A percentile compares a stretch with the other conserved stretches of the same genome.
Conservation (phyloP, 148 eudicot genomes). For the Amaranthus palmeri region DNA sequence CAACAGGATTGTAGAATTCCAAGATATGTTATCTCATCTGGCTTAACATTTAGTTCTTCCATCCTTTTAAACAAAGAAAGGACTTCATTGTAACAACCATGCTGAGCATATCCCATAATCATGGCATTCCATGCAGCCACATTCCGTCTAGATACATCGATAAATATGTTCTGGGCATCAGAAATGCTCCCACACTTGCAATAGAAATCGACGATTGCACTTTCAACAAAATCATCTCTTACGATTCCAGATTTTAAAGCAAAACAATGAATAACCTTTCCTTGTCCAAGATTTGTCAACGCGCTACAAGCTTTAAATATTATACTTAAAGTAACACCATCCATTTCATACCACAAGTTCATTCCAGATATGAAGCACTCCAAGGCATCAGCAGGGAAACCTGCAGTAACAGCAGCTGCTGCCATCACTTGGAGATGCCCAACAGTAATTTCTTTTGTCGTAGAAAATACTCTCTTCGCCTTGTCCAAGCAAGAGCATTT, state of each 20-base stretch:
- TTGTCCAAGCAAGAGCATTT: conserved; percentile 48
- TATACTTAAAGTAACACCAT: conserved; percentile 35
- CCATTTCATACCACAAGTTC: conserved; percentile 32
- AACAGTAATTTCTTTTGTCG: conserved; percentile 24
- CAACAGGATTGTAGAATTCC: conserved; percentile 59
- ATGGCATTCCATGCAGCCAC: conserved; percentile 63
- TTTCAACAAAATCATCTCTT: conserved; percentile 43
- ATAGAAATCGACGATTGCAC: conserved; percentile 44
- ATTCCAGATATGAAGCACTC: conserved; percentile 31
- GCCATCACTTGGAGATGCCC: conserved; percentile 38
- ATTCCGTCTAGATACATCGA: conserved; percentile 27
- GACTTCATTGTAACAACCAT: conserved; percentile 37
- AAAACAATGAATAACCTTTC: conserved; percentile 39
- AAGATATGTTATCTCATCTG: conserved; percentile 58
- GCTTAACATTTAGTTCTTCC: conserved; percentile 31
- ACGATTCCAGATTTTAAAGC: conserved; percentile 40
- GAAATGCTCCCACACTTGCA: conserved; percentile 54
- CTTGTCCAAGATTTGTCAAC: conserved; percentile 48
- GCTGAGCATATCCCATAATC: conserved; percentile 59
- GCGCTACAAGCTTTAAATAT: conserved; percentile 48
- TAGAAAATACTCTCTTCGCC: conserved; percentile 38
- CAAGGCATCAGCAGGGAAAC: conserved; percentile 37
- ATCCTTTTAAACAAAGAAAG: conserved; percentile 30
- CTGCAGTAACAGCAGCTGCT: conserved; percentile 34
- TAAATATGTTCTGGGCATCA: conserved; percentile 40